Conservation (phyloP, 805 yeast species). For the Candida nemodendra region DNA sequence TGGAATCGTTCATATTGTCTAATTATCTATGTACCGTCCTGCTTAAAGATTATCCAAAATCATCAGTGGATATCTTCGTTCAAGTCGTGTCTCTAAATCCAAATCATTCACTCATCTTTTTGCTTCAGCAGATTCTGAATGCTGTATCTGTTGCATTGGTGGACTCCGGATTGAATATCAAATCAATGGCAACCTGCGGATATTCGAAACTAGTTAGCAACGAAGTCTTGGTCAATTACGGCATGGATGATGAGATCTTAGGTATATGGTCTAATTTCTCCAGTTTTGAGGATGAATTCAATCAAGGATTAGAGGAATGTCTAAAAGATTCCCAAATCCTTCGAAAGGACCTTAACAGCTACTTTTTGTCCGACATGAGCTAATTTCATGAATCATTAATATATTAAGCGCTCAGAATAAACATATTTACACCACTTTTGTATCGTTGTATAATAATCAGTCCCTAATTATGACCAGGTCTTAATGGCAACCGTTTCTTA, state of each 20-base stretch:
- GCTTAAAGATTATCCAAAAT: constrained; percentile 80
- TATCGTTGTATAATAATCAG: background rate
- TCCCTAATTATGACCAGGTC: constrained; percentile 6
- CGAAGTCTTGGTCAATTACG: constrained; percentile 35
- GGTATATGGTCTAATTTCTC: constrained; percentile 55
- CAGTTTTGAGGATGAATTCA: constrained; percentile 32
- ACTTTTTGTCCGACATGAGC: constrained; percentile 29
- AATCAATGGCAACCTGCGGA: constrained; percentile 74
- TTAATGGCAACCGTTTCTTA: constrained; percentile 12
- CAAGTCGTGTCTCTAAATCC: constrained; percentile 55
- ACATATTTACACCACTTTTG: constrained; percentile 1
- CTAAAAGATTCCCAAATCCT: constrained; percentile 45
- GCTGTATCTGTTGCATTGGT: constrained; percentile 71
- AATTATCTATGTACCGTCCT: constrained; percentile 42
- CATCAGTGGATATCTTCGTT: constrained; percentile 77
- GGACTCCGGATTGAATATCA: constrained; percentile 80
- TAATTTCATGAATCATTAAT: background rate
- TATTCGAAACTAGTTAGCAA: constrained; percentile 12
- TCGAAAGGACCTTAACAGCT: constrained; percentile 46
- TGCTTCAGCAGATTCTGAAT: constrained; percentile 50
- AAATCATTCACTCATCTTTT: constrained; percentile 31
- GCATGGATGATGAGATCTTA: constrained; percentile 55
- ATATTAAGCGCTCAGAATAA: background rate
- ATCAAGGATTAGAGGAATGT: constrained; percentile 25
- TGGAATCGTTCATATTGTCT: constrained; percentile 40